These are phyloP conservation scores for Volvariella volvacea DNA, from an alignment of 1,284 basidiomycete genomes.

Conservation along the genomic window DNA sequence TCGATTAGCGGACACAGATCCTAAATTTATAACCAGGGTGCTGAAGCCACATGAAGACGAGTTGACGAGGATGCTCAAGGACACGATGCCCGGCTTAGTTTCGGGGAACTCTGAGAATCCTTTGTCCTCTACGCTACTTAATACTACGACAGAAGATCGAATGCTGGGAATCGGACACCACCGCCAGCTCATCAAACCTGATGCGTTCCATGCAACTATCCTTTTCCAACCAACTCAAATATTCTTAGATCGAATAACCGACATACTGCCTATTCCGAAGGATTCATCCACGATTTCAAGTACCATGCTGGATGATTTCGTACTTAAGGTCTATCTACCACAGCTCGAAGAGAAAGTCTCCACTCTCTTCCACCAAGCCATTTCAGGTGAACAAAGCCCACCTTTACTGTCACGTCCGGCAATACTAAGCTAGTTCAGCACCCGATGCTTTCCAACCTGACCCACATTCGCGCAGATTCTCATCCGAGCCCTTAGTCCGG, in stretches of 20 bases:
- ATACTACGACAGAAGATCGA: slow-evolving; percentile 64
- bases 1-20: slow-evolving; percentile 85
- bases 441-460: slow-evolving; percentile 84
- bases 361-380: slow-evolving; percentile 79
- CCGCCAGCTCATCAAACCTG: slow-evolving; percentile 80
- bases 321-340: slow-evolving; percentile 88
- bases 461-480: slow-evolving; percentile 53
- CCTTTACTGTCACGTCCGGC: slow-evolving; percentile 3
- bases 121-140: slow-evolving; percentile 54
- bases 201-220: slow-evolving; percentile 92
- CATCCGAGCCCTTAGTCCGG: slow-evolving; percentile 72
- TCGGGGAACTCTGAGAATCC: slow-evolving; percentile 58
- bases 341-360: slow-evolving; percentile 95
- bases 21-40: slow-evolving; percentile 60
- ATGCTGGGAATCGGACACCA: slow-evolving; percentile 70
- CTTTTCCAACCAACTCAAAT: slow-evolving; percentile 90
- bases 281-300: slow-evolving; percentile 71
- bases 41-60: slow-evolving; percentile 81
- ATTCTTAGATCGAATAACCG: slow-evolving; percentile 73
- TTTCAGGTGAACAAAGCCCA: slow-evolving; percentile 50
- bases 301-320: slow-evolving; percentile 87
- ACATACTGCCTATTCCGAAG: slow-evolving; percentile 67
- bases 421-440: slow-evolving; percentile 38
- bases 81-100: slow-evolving; percentile 92
- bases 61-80: slow-evolving; percentile 77